Evolutionary conservation across 371 early-diverging fungal genomes (phyloP).

Genomic region (Zychaea mexicana): DNA sequence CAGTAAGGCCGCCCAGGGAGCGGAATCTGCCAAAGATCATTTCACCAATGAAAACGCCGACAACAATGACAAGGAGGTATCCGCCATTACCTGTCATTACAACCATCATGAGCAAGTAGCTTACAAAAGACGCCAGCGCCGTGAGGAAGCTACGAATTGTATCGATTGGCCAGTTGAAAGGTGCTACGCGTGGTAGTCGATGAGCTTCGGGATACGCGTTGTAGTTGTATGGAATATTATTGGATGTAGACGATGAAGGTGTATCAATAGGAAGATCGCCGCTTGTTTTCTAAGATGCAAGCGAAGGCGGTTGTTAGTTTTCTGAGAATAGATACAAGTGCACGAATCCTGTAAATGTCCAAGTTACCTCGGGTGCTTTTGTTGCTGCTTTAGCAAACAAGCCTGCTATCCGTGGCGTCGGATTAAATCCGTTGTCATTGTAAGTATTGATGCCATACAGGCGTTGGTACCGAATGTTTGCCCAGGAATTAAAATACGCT

Average conservation of each 20-base stretch:
- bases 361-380: not conserved
- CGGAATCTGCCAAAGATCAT: constrained; percentile 62
- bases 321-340: not conserved
- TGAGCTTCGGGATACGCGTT: constrained; percentile 19
- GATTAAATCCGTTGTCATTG: not conserved
- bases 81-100: constrained; percentile 84
- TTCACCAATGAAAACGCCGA: constrained; percentile 71
- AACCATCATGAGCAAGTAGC: constrained; percentile 78
- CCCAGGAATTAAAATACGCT: constrained; percentile 49
- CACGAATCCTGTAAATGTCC: too few species aligned
- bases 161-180: constrained; percentile 57
- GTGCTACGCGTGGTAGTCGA: constrained; percentile 45
- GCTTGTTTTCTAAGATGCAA: not conserved
- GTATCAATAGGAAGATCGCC: not conserved
- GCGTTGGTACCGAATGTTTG: constrained; percentile 29
- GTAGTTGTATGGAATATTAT: not conserved
- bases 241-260: not conserved
- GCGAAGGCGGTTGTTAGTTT: not conserved
- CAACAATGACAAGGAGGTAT: constrained; percentile 62
- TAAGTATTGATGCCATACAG: constrained; percentile 9
- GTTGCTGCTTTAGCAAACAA: not conserved
- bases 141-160: constrained; percentile 51
- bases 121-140: constrained; percentile 49
- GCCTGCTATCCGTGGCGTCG: not conserved
- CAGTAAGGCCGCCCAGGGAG: constrained; percentile 26